Evolutionary conservation across 1,139 yeast genomes (phyloP), one percentile per base, ranked within the genome.

Genomic region (Candida albicans): DNA sequence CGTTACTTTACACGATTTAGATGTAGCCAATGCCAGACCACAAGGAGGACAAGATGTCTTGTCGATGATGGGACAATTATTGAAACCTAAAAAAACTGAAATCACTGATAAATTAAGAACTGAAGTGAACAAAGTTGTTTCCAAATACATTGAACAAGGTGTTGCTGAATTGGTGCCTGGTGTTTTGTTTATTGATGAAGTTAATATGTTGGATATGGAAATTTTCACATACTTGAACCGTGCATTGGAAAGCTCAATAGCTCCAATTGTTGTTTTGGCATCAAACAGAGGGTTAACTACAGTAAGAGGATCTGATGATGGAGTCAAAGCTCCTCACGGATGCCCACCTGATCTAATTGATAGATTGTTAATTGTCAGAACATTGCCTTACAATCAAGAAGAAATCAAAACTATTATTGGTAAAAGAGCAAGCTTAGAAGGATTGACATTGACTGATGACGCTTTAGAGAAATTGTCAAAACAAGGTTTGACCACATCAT

Each of bases 21-120:
- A 93, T 67, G 85, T 89, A 40, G 99, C 99, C 41, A 93, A 93
- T 61, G 91, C 99, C 1, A 81, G 91, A 58, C 99, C 99, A 11
- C 98, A 93, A 68, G 99, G 99, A 52, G 99, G 99, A 28, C 99
- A 95, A 68, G 99, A 93, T 62, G 96, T 95, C 41, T 78, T 93
- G 61, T 89, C 97, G 8, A 89, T 95, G 96, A 93, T 93, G 99
- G 98, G 98, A 36, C 99, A 93, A 70, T 74, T 93, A 52, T 77
- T 93, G 73, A 93, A 91, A 70, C 98, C 98, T 45, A 85, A 87
- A 57, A 93, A 93, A 71, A 93, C 99, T n/a, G 99, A 93, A 68
- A 93, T 93, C 59, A 95, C 99, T 37, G 99, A 93, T 59, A 93
- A 95, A 65, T 78, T 93, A 61, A 82, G 99, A 64, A 73, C 77